Evolutionary conservation across 805 yeast species (phyloP), one percentile per base, ranked within the genome.

Genomic region (Teunomyces stri): DNA sequence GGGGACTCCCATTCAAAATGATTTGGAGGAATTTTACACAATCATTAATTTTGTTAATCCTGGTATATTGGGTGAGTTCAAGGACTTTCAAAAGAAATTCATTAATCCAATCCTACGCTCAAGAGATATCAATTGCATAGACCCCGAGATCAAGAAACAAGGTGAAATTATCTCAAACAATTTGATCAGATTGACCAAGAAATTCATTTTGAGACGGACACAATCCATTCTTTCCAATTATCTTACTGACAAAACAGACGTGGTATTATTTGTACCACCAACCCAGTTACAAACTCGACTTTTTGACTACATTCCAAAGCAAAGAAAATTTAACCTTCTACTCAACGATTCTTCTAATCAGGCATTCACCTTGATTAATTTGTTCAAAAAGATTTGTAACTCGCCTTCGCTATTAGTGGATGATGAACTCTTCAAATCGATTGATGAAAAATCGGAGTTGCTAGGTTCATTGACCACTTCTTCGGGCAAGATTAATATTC

Each of bases 1-100:
- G 0, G 99, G 97, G 0, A 89, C 97, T 0, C 97, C 96, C 0
- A 89, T 94, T 30, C 99, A 94, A 61, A 94, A 94, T 65, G 96
- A 94, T 62, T 75, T 94, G 42, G 69, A 69, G 2, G 99, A 94
- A 61, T 92, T 88, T 61, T 89, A 72, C 65, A 84, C 86, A 7
- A 81, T 94, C 56, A 79, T 85, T 5, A 86, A 89, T 58, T 92
- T 92, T 60, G 70, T 89, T 10, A 90, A 89, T 57, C 97, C 97
- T 0, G 92, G 91, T 0, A 69, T 87, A 1, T 69, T 94, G 21
- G 96, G 96, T 0, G 68, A 73, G 1, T 76, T 78, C 47, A 70
- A 77, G 20, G 64, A 69, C 13, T 79, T 87, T 60, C 87, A 84
- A 55, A 79, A 76, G 51, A 72, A 72, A 4, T 91, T 61, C 57